Base-by-base conservation (phyloP, 345 rosid species). In the Isatis tinctoria region DNA sequence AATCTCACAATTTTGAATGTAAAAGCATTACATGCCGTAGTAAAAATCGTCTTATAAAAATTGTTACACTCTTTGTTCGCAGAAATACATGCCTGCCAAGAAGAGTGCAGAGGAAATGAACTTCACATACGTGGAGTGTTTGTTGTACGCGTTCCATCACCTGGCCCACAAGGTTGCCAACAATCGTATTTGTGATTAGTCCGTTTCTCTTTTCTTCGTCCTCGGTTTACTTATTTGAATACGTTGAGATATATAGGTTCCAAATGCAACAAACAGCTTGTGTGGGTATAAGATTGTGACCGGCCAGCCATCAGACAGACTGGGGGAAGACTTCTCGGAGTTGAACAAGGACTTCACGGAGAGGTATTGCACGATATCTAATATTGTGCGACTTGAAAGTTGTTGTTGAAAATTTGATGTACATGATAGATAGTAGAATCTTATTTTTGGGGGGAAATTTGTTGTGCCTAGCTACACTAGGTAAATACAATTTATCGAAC, bases 241-340 rank as follows among this genome's bases (percentile, higher is more conserved):
- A 37, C 48, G 81, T 43, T 75, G 17, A 33, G 72, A 22, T 72
- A 51, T 73, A 86, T 28, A 75, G 99, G 99, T 93, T 77, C 99
- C 99, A 13, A 96, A 96, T 86, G 97, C 99, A 33, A 86, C 97
- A 65, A 96, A 96, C 77, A 83, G 96, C 79, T 80, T 96, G 41
- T 96, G 99, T 61, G 99, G 98, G 65, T 92, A 96, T 83, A 90
- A 91, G 79, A 87, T 95, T 78, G 99, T 95, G 78, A 95, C 99
- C 13, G 99, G 99, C 60, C 99, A 95, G 76, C 99, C 99, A 70
- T 95, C 99, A 37, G 98, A 94, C 77, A 84, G 97, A 82, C 88
- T 94, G 41, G 98, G 98, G 62, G 98, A 94, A 87, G 97, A 94
- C 79, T 96, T 96, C 86, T 89, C 95, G 14, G 99, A 90, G 82